Evolutionary conservation across 2,329 filamentous ascomycete species (phyloP).

Genomic region (Aspergillus intermedius): DNA sequence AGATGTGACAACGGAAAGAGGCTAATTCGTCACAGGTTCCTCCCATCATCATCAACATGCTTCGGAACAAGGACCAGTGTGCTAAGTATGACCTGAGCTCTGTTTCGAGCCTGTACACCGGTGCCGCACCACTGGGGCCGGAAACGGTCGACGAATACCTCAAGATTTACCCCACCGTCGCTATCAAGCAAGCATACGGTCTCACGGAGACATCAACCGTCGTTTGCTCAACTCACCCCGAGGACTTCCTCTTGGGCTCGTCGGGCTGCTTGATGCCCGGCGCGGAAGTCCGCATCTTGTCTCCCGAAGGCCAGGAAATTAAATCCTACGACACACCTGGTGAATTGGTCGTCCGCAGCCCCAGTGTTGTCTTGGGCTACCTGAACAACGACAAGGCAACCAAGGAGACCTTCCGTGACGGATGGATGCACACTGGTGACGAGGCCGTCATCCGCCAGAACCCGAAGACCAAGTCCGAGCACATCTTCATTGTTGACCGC

Average conservation of each 20-base stretch:
- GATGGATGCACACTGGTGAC: constrained; percentile 82
- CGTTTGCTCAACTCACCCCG: constrained; percentile 49
- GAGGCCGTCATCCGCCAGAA: constrained; percentile 65
- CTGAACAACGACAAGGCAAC: constrained; percentile 80
- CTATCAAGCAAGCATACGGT: constrained; percentile 66
- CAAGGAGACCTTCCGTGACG: constrained; percentile 69
- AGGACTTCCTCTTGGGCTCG: constrained; percentile 65
- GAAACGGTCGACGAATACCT: constrained; percentile 63
- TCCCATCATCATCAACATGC: constrained; percentile 71
- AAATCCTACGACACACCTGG: constrained; percentile 66
- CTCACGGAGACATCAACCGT: constrained; percentile 73
- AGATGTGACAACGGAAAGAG: neutral
- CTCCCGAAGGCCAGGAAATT: constrained; percentile 63
- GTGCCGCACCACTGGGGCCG: constrained; percentile 69
- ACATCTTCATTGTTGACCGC: constrained; percentile 78
- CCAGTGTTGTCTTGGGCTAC: constrained; percentile 74
- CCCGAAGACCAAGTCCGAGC: constrained; percentile 60
- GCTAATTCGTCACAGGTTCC: constrained; percentile 51
- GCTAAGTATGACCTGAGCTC: constrained; percentile 65
- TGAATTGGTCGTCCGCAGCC: constrained; percentile 72
- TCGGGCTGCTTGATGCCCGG: constrained; percentile 65
- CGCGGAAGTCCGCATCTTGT: constrained; percentile 59
- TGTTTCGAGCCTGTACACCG: constrained; percentile 61
- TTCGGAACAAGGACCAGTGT: constrained; percentile 56
- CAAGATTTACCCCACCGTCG: constrained; percentile 57